Evolutionary conservation across 2,329 filamentous ascomycete genomes (phyloP).

Genomic region (Herpotrichia juniperi): DNA sequence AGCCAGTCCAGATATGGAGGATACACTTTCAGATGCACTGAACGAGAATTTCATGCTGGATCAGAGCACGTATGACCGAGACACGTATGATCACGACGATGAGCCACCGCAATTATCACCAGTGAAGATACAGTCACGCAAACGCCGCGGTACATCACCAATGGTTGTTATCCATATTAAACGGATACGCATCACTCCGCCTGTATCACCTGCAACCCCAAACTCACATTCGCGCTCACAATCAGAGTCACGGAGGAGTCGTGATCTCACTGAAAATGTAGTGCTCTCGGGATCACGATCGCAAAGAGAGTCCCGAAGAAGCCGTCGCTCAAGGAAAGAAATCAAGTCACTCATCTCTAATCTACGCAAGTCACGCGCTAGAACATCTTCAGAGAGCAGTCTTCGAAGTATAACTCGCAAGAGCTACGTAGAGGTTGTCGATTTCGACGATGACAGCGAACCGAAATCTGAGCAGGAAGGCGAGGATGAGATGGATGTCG

Average conservation of each 20-base stretch:
- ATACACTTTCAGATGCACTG: slow-evolving; percentile 1
- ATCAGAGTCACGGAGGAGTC: slow-evolving; percentile 4
- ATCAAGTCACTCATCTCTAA: slow-evolving; percentile 4
- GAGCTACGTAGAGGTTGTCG: neutral
- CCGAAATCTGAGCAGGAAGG: slow-evolving; percentile 22
- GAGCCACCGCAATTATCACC: slow-evolving; percentile 31
- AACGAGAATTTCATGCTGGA: slow-evolving; percentile 17
- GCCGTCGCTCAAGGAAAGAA: slow-evolving; percentile 16
- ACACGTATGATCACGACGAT: slow-evolving; percentile 18
- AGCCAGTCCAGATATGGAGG: neutral
- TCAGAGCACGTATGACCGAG: too few relatives aligned
- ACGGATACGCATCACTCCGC: slow-evolving; percentile 21
- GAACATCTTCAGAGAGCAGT: neutral
- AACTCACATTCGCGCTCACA: slow-evolving; percentile 12
- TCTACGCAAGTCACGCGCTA: neutral
- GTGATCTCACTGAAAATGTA: too few relatives aligned
- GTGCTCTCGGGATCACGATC: neutral
- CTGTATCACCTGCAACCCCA: slow-evolving; percentile 16
- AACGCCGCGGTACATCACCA: slow-evolving; percentile 27
- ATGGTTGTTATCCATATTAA: slow-evolving; percentile 35
- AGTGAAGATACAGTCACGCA: slow-evolving; percentile 22
- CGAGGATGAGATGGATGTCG: neutral
- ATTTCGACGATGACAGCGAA: slow-evolving; percentile 10
- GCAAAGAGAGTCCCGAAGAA: neutral
- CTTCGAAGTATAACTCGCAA: slow-evolving; percentile 3